A percentile compares a stretch with the other conserved stretches of the same genome.
phyloP scores from a whole-genome alignment of 2,329 filamentous ascomycete species.

The Phyllosticta citriasiana region DNA sequence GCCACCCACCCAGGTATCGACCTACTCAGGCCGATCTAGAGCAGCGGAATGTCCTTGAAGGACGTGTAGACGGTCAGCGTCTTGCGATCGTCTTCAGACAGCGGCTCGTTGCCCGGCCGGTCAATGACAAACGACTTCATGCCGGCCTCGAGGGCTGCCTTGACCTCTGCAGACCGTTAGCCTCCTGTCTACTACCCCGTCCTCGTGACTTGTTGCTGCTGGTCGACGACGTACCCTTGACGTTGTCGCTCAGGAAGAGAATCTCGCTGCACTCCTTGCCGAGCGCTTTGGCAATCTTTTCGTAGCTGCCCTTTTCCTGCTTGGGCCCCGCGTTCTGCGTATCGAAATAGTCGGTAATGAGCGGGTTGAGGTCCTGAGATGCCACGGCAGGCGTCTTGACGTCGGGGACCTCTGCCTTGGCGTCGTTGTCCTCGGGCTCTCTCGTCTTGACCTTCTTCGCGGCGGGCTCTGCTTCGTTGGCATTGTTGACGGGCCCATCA shows the following conservation, averaged over 20 bases:
- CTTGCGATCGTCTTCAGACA: constrained; percentile 26
- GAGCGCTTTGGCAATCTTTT: constrained; percentile 47
- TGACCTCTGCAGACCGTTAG: constrained; percentile 28
- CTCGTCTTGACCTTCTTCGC: constrained; percentile 6
- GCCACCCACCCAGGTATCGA: background rate
- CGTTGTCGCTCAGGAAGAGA: constrained; percentile 75
- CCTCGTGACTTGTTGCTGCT: background rate
- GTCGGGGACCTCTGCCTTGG: constrained; percentile 1
- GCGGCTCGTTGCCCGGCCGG: constrained; percentile 59
- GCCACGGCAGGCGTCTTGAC: background rate
- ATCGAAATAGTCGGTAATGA: constrained; percentile 48
- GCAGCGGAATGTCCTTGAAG: constrained; percentile 8
- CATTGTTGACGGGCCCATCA: background rate
- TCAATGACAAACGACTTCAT: constrained; percentile 36
- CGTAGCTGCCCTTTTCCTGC: constrained; percentile 56
- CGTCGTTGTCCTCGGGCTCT: background rate
- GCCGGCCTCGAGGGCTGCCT: constrained; percentile 33
- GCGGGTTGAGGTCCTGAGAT: constrained; percentile 22
- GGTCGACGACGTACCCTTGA: constrained; percentile 37
- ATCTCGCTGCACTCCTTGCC: constrained; percentile 44
- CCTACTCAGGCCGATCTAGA: background rate
- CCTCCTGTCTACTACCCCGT: constrained; percentile 2
- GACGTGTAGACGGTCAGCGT: constrained; percentile 6
- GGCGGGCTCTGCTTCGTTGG: background rate
- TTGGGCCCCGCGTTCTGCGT: constrained; percentile 73